Evolutionary conservation across 805 yeast species (phyloP).

Genomic region (Zygoascus flipseniorum): DNA sequence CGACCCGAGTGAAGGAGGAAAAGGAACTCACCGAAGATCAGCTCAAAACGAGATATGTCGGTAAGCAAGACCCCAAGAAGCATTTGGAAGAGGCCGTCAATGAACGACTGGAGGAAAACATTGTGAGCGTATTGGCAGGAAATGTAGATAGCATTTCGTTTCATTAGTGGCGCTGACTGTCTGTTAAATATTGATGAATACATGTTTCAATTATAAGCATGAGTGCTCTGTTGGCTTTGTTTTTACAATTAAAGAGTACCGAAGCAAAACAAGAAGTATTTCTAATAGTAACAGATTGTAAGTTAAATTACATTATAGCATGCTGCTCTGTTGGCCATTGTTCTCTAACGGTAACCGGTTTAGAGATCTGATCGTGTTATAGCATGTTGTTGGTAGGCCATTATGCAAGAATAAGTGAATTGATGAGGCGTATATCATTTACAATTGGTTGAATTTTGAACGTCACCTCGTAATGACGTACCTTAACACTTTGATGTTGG

Average conservation of each 20-base stretch:
- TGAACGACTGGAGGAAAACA: constrained; percentile 76
- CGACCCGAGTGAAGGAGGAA: constrained; percentile 86
- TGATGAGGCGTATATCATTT: no score
- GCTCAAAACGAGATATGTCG: constrained; percentile 91
- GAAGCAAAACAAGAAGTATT: no score
- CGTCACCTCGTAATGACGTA: neutral
- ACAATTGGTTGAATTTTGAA: no score
- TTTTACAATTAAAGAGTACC: no score
- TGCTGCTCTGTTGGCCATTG: no score
- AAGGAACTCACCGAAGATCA: constrained; percentile 81
- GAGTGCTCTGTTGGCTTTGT: no score
- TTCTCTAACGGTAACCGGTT: no score
- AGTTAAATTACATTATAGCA: no score
- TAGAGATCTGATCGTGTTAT: no score
- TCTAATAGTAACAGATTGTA: no score
- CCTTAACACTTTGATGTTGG: neutral
- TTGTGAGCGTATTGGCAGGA: constrained; percentile 78
- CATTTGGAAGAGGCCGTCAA: constrained; percentile 89
- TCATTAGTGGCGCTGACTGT: constrained; percentile 4
- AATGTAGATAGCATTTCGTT: constrained; percentile 87
- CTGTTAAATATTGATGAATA: neutral
- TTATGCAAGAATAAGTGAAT: no score
- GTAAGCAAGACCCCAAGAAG: constrained; percentile 98
- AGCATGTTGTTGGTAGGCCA: no score
- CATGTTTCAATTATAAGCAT: neutral